Conservation (phyloP, 1,284 basidiomycete species). For the Cystobasidium pallidum region DNA sequence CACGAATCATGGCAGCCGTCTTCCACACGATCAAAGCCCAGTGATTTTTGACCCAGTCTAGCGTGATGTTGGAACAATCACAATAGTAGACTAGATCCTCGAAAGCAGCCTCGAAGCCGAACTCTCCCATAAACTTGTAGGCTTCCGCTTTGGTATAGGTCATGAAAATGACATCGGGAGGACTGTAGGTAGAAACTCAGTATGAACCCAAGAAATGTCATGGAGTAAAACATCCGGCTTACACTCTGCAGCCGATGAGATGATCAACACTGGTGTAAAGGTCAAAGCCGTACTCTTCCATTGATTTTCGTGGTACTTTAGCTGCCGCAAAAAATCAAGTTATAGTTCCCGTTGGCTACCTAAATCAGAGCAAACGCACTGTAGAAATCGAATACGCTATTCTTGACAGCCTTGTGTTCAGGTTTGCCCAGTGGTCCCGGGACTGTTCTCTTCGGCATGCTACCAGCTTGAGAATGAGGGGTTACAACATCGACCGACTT, state of each 20-base stretch:
- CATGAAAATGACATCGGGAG: slow-evolving; percentile 47
- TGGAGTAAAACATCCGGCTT: neutral
- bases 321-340: neutral
- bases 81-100: slow-evolving; percentile 29
- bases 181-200: slow-evolving; percentile 6
- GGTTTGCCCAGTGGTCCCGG: neutral
- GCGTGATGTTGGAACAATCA: slow-evolving; percentile 62
- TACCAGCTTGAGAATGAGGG: neutral
- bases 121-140: slow-evolving; percentile 34
- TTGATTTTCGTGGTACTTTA: slow-evolving; percentile 9
- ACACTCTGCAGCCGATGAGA: slow-evolving; percentile 25
- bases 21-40: slow-evolving; percentile 94
- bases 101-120: slow-evolving; percentile 40
- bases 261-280: neutral
- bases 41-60: slow-evolving; percentile 87
- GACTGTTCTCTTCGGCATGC: neutral
- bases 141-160: slow-evolving; percentile 22
- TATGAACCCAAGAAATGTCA: neutral
- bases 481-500: slow-evolving; percentile 11
- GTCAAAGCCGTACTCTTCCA: slow-evolving; percentile 32
- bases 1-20: slow-evolving; percentile 74
- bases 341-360: neutral
- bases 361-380: slow-evolving; percentile 10
- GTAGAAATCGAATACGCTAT: slow-evolving; percentile 36
- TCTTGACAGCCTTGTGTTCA: slow-evolving; percentile 17